Evolutionary conservation across 192 early-diverging fungal genomes (phyloP).

Genomic region (Rhizophagus clarus): DNA sequence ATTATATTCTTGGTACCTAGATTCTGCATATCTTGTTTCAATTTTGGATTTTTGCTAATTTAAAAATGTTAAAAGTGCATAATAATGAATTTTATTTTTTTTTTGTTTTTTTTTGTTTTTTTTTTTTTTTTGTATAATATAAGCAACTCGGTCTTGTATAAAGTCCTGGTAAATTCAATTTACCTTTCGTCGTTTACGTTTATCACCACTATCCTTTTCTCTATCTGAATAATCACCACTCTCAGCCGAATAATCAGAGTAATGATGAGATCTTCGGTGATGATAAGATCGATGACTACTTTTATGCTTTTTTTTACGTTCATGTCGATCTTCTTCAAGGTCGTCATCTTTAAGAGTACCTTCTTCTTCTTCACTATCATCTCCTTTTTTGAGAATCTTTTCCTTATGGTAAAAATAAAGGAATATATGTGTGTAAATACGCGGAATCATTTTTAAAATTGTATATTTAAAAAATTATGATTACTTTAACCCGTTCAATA

Average conservation of each 20-base stretch:
- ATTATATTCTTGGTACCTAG: conserved; percentile 23
- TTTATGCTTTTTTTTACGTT: conserved; percentile 30
- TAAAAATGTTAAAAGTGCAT: too few species aligned
- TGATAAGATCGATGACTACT: conserved; percentile 26
- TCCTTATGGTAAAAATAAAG: conserved; percentile 32
- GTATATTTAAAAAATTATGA: not conserved
- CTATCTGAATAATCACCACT: conserved; percentile 37
- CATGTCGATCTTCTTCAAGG: conserved; percentile 37
- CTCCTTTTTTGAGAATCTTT: conserved; percentile 47
- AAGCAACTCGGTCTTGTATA: not conserved
- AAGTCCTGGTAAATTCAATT: not conserved
- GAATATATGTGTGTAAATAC: conserved; percentile 9
- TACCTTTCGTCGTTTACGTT: conserved; percentile 41
- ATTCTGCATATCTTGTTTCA: conserved; percentile 13
- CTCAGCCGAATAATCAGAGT: conserved; percentile 32
- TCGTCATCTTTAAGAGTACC: conserved; percentile 60
- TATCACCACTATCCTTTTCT: conserved; percentile 35
- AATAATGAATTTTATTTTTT: too few species aligned
- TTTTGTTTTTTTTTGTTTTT: too few species aligned
- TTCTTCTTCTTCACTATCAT: conserved; percentile 68
- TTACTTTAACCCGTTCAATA: conserved; percentile 65
- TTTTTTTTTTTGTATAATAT: too few species aligned
- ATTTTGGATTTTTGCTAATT: not conserved
- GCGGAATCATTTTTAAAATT: not conserved
- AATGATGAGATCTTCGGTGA: conserved; percentile 27